Percentiles rank a stretch among this genome's conserved stretches.
phyloP scores from a whole-genome alignment of 352 stramenopile genomes.

The Pythium plurisporium region DNA sequence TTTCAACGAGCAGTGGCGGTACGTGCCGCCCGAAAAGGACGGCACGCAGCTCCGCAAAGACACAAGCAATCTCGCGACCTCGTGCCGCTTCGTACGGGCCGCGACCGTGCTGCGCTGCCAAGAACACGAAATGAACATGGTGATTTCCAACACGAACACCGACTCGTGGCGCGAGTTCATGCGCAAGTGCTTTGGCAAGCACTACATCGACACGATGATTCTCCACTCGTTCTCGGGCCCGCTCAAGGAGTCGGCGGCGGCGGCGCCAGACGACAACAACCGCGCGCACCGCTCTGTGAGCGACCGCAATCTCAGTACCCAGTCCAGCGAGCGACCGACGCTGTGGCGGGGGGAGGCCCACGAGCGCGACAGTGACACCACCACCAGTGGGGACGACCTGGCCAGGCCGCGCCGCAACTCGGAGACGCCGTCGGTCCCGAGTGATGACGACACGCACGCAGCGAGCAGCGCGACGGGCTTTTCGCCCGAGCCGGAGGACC shows the following conservation, averaged over 20 bases:
- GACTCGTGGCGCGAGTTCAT: conserved; percentile 74
- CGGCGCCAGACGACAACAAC: conserved; percentile 19
- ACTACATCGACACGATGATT: conserved; percentile 74
- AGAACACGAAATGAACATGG: conserved; percentile 68
- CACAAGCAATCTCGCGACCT: conserved; percentile 68
- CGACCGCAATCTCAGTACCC: too few relatives aligned
- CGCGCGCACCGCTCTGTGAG: conserved; percentile 17
- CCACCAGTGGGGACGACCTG: neutral
- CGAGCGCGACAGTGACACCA: neutral
- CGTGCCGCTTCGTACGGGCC: conserved; percentile 59
- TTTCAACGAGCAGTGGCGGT: conserved; percentile 80
- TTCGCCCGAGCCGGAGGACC: conserved; percentile 26
- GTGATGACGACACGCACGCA: conserved; percentile 9
- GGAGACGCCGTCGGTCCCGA: conserved; percentile 16
- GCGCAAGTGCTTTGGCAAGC: conserved; percentile 70
- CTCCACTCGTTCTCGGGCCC: conserved; percentile 47
- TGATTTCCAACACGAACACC: conserved; percentile 63
- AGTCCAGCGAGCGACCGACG: conserved; percentile 11
- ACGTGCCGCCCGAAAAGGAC: conserved; percentile 75
- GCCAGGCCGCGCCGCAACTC: neutral
- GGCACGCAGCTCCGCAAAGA: conserved; percentile 79
- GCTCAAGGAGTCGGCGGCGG: neutral
- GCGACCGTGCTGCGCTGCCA: conserved; percentile 68
- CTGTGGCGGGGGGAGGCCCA: neutral
- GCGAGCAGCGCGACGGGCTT: conserved; percentile 7